phyloP scores from a whole-genome alignment of 768 basidiomycete genomes.

The Goffeauzyma gilvescens region DNA sequence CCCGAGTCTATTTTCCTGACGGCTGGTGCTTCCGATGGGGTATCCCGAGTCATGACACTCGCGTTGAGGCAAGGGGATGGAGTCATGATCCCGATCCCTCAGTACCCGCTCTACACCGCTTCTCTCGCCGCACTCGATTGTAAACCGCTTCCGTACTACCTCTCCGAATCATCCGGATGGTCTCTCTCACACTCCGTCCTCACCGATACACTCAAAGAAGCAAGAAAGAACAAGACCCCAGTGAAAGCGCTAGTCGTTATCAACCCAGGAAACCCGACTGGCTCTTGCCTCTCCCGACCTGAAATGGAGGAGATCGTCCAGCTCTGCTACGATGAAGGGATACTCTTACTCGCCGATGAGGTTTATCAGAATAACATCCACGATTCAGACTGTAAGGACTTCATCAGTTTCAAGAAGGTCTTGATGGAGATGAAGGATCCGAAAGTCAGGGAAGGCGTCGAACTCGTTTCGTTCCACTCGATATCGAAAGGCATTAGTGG shows the following conservation, averaged over 20 bases:
- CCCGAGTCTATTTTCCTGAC: slow-evolving; percentile 84
- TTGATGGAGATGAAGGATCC: slow-evolving; percentile 49
- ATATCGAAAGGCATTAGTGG: slow-evolving; percentile 92
- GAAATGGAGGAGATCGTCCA: slow-evolving; percentile 61
- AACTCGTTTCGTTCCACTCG: slow-evolving; percentile 88
- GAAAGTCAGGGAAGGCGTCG: slow-evolving; percentile 35
- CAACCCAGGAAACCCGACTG: slow-evolving; percentile 97
- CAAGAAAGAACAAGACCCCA: slow-evolving; percentile 42
- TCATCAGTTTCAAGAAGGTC: slow-evolving; percentile 85
- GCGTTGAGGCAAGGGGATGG: slow-evolving; percentile 29
- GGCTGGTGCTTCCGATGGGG: slow-evolving; percentile 80
- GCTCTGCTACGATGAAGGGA: slow-evolving; percentile 61
- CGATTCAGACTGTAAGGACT: slow-evolving; percentile 43
- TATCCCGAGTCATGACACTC: slow-evolving; percentile 38
- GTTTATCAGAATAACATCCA: slow-evolving; percentile 96
- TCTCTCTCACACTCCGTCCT: slow-evolving; percentile 55
- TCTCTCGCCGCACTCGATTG: slow-evolving; percentile 71
- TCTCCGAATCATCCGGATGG: slow-evolving; percentile 68
- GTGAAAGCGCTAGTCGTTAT: slow-evolving; percentile 85
- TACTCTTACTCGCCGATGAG: slow-evolving; percentile 88
- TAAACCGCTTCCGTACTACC: slow-evolving; percentile 66
- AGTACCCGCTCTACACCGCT: slow-evolving; percentile 95
- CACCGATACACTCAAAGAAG: slow-evolving; percentile 47
- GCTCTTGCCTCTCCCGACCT: slow-evolving; percentile 51
- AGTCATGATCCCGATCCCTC: slow-evolving; percentile 70